A percentile compares a stretch with the other conserved stretches of the same genome.
Conservation (phyloP, 2,329 filamentous ascomycete species). For the Colletotrichum filicis region DNA sequence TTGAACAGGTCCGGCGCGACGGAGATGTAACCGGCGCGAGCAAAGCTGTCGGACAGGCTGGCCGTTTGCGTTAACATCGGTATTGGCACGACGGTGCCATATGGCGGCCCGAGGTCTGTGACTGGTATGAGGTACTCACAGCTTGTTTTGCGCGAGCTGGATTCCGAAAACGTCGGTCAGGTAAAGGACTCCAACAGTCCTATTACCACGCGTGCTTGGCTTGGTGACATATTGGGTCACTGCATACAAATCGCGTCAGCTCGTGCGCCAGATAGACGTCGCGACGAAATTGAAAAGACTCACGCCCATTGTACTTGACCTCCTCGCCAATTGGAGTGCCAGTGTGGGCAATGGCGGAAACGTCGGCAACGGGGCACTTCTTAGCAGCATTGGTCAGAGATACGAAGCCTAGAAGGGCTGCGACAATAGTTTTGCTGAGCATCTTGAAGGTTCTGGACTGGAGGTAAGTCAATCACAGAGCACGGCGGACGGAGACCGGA, state of each 20-base stretch:
- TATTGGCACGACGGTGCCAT: no score
- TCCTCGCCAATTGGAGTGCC: constrained; percentile 27
- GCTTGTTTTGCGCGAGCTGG: constrained; percentile 41
- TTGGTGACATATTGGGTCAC: constrained; percentile 32
- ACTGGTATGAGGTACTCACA: constrained; percentile 9
- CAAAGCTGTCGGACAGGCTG: constrained; percentile 72
- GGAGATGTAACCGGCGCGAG: constrained; percentile 73
- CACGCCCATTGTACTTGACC: constrained; percentile 22
- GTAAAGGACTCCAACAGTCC: constrained; percentile 23
- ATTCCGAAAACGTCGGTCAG: constrained; percentile 52
- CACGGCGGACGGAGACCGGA: neutral
- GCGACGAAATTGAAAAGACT: neutral
- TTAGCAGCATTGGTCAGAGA: constrained; percentile 10
- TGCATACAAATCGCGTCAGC: neutral
- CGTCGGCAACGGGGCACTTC: constrained; percentile 21
- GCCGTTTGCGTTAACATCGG: neutral
- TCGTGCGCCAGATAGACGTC: neutral
- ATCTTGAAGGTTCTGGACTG: constrained; percentile 8
- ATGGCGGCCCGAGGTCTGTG: no score
- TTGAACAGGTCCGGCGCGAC: constrained; percentile 75
- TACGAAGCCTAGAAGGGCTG: constrained; percentile 13
- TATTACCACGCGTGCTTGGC: constrained; percentile 6
- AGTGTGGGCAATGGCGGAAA: constrained; percentile 28
- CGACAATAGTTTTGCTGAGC: constrained; percentile 18
- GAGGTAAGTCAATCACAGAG: neutral